Evolutionary conservation across 805 yeast species (phyloP).

Genomic region (Yarrowia osloensis): DNA sequence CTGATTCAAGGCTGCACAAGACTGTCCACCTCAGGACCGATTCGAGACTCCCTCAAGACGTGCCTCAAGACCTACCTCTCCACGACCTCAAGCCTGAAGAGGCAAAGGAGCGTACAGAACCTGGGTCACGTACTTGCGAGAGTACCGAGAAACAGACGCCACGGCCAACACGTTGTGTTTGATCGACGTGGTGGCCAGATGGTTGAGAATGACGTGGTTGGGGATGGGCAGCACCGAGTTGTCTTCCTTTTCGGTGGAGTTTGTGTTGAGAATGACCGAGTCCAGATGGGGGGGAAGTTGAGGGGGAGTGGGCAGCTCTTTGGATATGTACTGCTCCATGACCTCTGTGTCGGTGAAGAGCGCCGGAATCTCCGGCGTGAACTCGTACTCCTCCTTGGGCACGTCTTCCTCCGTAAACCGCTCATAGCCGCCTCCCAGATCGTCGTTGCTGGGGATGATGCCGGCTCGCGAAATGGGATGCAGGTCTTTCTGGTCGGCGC

Average conservation of each 20-base stretch:
- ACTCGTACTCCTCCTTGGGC: conserved; percentile 80
- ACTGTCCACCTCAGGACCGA: too few relatives aligned
- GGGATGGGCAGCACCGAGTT: conserved; percentile 90
- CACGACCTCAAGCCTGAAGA: conserved; percentile 32
- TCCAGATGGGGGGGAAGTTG: conserved; percentile 96
- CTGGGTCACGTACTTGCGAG: conserved; percentile 88
- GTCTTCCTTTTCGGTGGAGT: conserved; percentile 75
- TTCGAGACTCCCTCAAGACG: too few relatives aligned
- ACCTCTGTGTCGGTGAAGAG: conserved; percentile 50
- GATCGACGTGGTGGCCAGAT: conserved; percentile 89
- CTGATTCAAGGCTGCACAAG: too few relatives aligned
- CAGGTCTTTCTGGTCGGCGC: conserved; percentile 21
- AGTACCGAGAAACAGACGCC: conserved; percentile 85
- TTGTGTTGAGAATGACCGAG: conserved; percentile 79
- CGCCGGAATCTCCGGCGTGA: conserved; percentile 47
- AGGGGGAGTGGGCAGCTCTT: conserved; percentile 76
- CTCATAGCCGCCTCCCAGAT: conserved; percentile 46
- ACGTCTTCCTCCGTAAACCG: conserved; percentile 78
- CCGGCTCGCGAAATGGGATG: conserved; percentile 29
- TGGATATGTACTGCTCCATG: conserved; percentile 44
- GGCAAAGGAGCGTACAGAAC: conserved; percentile 86
- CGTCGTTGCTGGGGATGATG: conserved; percentile 27
- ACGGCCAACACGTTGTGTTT: conserved; percentile 92
- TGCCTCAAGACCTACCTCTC: not conserved
- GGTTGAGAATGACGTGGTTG: conserved; percentile 90